Evolutionary conservation across 2,329 filamentous ascomycete genomes (phyloP).

Genomic region (Stachybotrys chartarum): DNA sequence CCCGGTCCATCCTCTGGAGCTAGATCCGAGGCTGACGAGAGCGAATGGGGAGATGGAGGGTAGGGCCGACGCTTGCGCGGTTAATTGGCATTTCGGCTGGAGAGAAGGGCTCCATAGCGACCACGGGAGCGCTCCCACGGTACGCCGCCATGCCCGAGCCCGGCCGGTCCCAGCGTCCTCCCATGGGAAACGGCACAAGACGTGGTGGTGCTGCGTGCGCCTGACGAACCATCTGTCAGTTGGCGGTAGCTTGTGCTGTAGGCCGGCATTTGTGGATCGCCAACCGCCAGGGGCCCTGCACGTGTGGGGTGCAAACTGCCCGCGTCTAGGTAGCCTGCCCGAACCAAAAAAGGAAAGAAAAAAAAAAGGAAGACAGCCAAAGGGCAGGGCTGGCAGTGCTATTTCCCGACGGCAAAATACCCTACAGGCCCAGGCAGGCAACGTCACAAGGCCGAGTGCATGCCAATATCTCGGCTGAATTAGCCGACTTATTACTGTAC

Average conservation of each 20-base stretch:
- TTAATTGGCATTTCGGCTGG: not conserved
- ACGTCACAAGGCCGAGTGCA: not conserved
- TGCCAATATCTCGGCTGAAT: not conserved
- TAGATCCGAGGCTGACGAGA: not conserved
- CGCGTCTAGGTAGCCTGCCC: too few species aligned
- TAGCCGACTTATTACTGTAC: not conserved
- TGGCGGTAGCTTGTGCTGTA: not conserved
- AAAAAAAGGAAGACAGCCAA: too few species aligned
- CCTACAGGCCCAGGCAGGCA: not conserved
- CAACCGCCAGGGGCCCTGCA: not conserved
- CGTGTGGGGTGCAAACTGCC: not conserved
- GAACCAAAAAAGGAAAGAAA: too few species aligned
- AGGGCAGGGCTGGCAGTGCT: not conserved
- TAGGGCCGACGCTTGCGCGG: not conserved
- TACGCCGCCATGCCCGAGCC: not conserved
- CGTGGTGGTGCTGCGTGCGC: too few species aligned
- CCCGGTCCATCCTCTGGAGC: too few species aligned
- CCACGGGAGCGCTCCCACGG: not conserved
- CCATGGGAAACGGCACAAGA: too few species aligned
- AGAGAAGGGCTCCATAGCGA: not conserved
- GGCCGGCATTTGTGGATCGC: not conserved
- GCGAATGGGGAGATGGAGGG: not conserved
- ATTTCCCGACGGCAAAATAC: not conserved
- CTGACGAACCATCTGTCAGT: too few species aligned
- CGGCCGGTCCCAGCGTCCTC: not conserved